Base-by-base conservation (phyloP, 2,329 filamentous ascomycete genomes). In the Sclerotinia subarctica region DNA sequence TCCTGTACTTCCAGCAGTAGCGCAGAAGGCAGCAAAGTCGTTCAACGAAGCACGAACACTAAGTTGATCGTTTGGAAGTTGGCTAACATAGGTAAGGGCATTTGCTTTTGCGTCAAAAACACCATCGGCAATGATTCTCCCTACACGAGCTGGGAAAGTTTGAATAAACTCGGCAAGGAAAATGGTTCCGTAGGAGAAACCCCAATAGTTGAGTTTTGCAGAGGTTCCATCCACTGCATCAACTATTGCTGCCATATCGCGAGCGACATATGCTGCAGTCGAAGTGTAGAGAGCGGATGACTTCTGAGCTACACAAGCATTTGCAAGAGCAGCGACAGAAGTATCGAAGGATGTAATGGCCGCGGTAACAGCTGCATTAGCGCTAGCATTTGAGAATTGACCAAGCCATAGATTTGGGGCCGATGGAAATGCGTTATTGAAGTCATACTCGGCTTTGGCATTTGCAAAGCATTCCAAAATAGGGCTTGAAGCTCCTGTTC, bases 181-280 rank as follows among this genome's bases (percentile, higher is more conserved):
- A 10, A 79, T 72, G 0, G 79, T 81, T 5, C 81, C 81, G 68
- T 85, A 85, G 3, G 82, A 84, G 63, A 84, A 79, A 0, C 83
- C 82, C 76, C 81, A 80, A 71, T 83, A 85, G 72, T 82, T 81
- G 38, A 85, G 71, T 63, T 71, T 70, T 67, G 58, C 58, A 19
- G 29, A 35, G 21, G 58, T 10, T 6, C 58, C 58, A 24, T 62
- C 58, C 6, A 49, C 32, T 51, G 58, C 58, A 26, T 62, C 70
- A 4, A 72, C 64, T 44, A 72, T 72, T 10, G 70, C 60, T 38
- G 67, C 66, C 71, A 72, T 72, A 44, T 72, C 71, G 32, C 71
- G 54, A 38, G 68, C 70, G 24, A 71, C 67, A 66, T 71, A 71
- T 46, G 68, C 68, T 7, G 71, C 65, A 15, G 69, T 63, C 17